Evolutionary conservation across 23 red algal genomes (phyloP).

Genomic region (Gracilaria domingensis): DNA sequence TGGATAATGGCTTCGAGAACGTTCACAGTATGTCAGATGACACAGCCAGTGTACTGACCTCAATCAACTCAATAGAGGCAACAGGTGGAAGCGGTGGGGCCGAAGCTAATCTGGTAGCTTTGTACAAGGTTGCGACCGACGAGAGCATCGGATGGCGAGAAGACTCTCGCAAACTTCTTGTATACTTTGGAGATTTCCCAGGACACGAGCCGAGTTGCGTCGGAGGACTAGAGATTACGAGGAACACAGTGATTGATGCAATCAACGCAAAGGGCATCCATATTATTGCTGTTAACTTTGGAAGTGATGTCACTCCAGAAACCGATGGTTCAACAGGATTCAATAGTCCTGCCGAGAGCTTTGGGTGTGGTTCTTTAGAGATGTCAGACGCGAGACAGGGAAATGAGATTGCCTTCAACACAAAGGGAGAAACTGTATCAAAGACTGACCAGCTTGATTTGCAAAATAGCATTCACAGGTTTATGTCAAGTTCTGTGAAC

Average conservation of each 20-base stretch:
- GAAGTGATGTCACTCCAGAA: too few species aligned
- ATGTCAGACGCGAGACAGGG: too few species aligned
- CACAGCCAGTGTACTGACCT: background rate
- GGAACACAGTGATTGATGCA: background rate
- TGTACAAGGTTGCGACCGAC: constrained; percentile 51
- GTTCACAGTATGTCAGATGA: constrained; percentile 20
- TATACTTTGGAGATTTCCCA: constrained; percentile 60
- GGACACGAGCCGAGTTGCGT: constrained; percentile 65
- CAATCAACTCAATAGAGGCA: constrained; percentile 29
- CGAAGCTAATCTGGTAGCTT: constrained; percentile 63
- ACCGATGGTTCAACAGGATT: too few species aligned
- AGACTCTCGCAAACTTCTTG: constrained; percentile 31
- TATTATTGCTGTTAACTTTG: background rate
- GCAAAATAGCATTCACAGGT: too few species aligned
- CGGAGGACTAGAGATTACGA: background rate
- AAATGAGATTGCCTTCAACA: too few species aligned
- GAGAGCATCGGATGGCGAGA: constrained; percentile 46
- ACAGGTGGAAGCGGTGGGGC: constrained; percentile 41
- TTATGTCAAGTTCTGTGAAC: too few species aligned
- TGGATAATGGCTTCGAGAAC: constrained; percentile 38
- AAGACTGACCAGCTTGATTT: too few species aligned
- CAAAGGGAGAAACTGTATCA: too few species aligned
- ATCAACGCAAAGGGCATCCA: background rate
- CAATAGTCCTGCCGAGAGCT: too few species aligned
- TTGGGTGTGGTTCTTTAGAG: too few species aligned